Percentiles rank a stretch among this genome's conserved stretches.
These are phyloP conservation scores for Geotrichum aggregatum DNA, from an alignment of 1,139 yeast genomes.

Conservation along the genomic window DNA sequence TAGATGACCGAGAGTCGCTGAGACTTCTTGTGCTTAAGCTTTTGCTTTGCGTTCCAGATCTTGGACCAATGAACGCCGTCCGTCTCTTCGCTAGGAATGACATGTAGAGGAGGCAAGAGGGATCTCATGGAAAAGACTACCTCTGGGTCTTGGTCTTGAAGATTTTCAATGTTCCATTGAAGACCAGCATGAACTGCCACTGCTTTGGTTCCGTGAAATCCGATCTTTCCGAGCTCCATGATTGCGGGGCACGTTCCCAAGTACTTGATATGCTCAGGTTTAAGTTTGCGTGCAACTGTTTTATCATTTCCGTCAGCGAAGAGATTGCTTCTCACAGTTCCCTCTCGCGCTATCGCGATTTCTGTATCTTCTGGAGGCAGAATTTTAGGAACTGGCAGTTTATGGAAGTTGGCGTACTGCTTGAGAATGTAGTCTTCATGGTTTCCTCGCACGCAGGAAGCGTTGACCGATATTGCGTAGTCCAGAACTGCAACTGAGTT, in stretches of 20 bases:
- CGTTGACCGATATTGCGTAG: constrained; percentile 49
- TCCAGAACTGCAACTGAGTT: constrained; percentile 69
- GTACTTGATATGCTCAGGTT: constrained; percentile 58
- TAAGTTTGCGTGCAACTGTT: constrained; percentile 55
- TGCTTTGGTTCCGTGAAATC: constrained; percentile 47
- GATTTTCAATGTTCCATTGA: constrained; percentile 52
- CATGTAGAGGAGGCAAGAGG: constrained; percentile 54
- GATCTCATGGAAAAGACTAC: constrained; percentile 62
- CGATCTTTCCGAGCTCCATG: constrained; percentile 57
- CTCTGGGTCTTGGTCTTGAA: constrained; percentile 57
- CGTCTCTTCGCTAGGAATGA: constrained; percentile 51
- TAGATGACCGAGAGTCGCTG: constrained; percentile 58
- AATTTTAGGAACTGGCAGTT: constrained; percentile 40
- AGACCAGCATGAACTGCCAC: constrained; percentile 79
- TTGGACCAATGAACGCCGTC: constrained; percentile 59
- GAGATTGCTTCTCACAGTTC: not conserved
- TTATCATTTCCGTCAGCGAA: constrained; percentile 39
- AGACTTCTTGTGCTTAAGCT: constrained; percentile 30
- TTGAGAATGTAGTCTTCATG: constrained; percentile 70
- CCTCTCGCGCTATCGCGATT: not conserved
- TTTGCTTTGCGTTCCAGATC: constrained; percentile 54
- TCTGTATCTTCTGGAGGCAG: constrained; percentile 14
- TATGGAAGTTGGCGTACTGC: constrained; percentile 57
- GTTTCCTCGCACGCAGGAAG: constrained; percentile 81
- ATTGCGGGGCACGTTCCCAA: constrained; percentile 61